Base-by-base conservation (phyloP, 352 stramenopile species). In the Pythium monospermum region DNA sequence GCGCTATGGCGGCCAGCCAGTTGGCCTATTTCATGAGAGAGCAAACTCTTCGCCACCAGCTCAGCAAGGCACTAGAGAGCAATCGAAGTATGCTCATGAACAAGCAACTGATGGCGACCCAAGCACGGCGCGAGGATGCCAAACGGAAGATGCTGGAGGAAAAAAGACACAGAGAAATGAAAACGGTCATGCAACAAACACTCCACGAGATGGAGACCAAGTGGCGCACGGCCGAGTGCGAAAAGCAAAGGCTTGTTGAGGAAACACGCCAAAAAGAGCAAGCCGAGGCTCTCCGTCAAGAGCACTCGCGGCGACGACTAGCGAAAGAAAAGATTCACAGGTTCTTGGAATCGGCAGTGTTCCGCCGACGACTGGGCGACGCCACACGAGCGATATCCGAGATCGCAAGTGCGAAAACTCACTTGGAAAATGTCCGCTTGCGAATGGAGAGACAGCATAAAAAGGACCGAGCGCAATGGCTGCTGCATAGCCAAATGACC, bases 1-100 rank as follows among this genome's bases (percentile, higher is more conserved):
- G n/a, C n/a, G n/a, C n/a, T n/a, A n/a, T n/a, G n/a, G n/a, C n/a
- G n/a, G n/a, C n/a, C n/a, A n/a, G n/a, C n/a, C n/a, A n/a, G n/a
- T n/a, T n/a, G n/a, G n/a, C n/a, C n/a, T n/a, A 52, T 1, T 83
- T 78, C 15, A 44, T 83, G 6, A 68, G 58, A 3, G 72, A 87
- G 55, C 57, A 68, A 46, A 7, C 74, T 15, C 48, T 87, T 3
- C 69, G 69, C 1, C 49, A 56, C 2, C 56, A 59, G 37, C 45
- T 86, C 18, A 64, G 59, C n/a, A 49, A 53, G 19, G 71, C 55
- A 4, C 55, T 68, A 16, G 60, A 66, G 22, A 47, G 50, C 31
- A 53, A 69, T 12, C 72, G 69, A 18, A 69, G 67, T 4, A 51
- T 77, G 10, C 45, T 73, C 19, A 74, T 80, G 38, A 71, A 78